phyloP scores from a whole-genome alignment of 164 flowering plant genomes.

The grape (Vitis vinifera) region DNA sequence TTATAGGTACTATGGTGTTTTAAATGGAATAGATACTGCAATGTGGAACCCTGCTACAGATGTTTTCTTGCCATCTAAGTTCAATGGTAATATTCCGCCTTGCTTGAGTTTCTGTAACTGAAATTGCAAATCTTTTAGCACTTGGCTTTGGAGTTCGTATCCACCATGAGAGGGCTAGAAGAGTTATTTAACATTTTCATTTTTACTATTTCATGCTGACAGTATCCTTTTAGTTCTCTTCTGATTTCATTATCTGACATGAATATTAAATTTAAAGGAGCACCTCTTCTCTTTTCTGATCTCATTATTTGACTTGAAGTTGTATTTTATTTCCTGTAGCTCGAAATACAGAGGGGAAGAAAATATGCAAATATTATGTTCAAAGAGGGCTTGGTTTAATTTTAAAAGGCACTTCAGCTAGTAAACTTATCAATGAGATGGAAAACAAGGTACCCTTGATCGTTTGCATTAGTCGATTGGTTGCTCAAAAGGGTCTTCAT shows the following conservation, averaged over 20 bases:
- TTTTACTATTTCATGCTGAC: too few species aligned
- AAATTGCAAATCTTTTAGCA: background rate
- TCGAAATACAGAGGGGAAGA: constrained; percentile 43
- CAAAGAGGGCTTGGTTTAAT: constrained; percentile 65
- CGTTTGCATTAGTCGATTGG: constrained; percentile 65
- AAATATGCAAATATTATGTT: constrained; percentile 57
- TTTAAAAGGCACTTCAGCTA: constrained; percentile 15
- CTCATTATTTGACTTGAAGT: background rate
- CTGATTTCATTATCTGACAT: background rate
- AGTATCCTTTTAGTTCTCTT: too few species aligned
- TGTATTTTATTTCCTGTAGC: constrained; percentile 29
- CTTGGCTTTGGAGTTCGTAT: too few species aligned
- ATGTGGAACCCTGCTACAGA: constrained; percentile 70
- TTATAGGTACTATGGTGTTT: constrained; percentile 55
- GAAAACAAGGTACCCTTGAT: constrained; percentile 42
- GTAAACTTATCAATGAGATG: constrained; percentile 7
- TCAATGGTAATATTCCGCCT: constrained; percentile 37
- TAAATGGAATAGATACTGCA: constrained; percentile 64
- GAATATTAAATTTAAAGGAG: too few species aligned
- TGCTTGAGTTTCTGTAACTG: background rate
- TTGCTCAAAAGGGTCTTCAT: constrained; percentile 80
- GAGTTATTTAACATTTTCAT: too few species aligned
- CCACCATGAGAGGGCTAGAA: too few species aligned
- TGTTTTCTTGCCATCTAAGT: constrained; percentile 54
- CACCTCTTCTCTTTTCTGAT: background rate